Base-by-base conservation (phyloP, 2,329 filamentous ascomycete genomes). In the Aureobasidium melanogenum region DNA sequence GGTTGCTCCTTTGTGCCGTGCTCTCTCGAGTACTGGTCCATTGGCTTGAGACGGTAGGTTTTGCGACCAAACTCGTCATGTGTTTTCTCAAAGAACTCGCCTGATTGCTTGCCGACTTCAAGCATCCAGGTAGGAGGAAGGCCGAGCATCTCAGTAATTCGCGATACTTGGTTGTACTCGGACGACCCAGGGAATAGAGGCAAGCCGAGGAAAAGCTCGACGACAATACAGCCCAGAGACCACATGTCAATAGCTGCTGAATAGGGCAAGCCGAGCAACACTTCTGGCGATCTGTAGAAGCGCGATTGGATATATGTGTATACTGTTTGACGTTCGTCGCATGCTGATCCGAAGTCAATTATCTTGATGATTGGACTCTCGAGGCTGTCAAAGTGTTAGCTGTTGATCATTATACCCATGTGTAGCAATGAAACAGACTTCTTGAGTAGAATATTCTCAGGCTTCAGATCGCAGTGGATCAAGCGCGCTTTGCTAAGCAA, bases 361-460 rank as follows among this genome's bases (percentile, higher is more conserved):
- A 99, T 97, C 75, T 99, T 99, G 82, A 99, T 99, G 67, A 99
- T 97, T 3, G 94, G 94, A 69, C 93, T 97, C 74, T 99, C 94
- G 44, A 99, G 85, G 72, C 84, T 87, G 65, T 19, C 17, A 6
- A 15, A 2, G 8, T 19, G 48, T 61, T 47, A 30, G 48, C 4
- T 15, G 10, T n/a, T 19, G 39, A 19, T 47, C 6, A 15, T 30
- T 19, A 28, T 41, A 26, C 3, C 38, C 7, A 15, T 26, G 10
- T 7, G 14, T 39, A 17, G 10, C 15, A 5, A 9, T 17, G 24
- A 14, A 14, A 76, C 80, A 69, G 68, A 86, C 84, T 99, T 99
- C 76, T 99, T 99, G 59, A 99, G 80, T 46, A 99, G 77, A 62
- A 99, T 99, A 69, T 99, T 99, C 75, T 99, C 94, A 0, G 94